Percentiles rank a stretch among this genome's conserved stretches.
These are phyloP conservation scores for Vanrija sp. DNA, from an alignment of 1,284 basidiomycete genomes.

Conservation along the genomic window DNA sequence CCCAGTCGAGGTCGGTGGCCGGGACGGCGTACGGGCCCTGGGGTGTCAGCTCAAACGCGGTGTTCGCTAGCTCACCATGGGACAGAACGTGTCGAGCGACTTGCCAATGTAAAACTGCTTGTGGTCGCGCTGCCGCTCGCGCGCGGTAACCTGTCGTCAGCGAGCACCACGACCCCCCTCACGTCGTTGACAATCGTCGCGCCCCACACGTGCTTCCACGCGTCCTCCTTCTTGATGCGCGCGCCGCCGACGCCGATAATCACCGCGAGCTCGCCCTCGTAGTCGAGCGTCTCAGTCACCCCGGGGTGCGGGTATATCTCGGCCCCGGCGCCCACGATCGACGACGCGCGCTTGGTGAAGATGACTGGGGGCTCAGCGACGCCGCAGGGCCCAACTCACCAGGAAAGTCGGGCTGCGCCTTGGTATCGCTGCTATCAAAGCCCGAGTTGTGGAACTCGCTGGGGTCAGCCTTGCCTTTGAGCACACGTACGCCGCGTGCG, in stretches of 20 bases:
- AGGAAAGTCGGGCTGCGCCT: slow-evolving; percentile 31
- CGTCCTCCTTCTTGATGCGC: slow-evolving; percentile 37
- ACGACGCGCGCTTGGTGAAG: slow-evolving; percentile 44
- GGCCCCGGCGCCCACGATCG: slow-evolving; percentile 30
- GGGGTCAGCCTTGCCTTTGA: too few relatives aligned
- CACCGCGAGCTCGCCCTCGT: slow-evolving; percentile 45
- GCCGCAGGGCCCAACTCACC: slow-evolving; percentile 10
- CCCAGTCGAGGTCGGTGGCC: background rate
- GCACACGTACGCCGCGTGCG: slow-evolving; percentile 26
- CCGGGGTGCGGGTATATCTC: slow-evolving; percentile 38
- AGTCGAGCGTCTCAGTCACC: slow-evolving; percentile 38
- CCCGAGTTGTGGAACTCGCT: slow-evolving; percentile 34
- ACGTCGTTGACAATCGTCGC: slow-evolving; percentile 38
- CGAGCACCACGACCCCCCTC: slow-evolving; percentile 1
- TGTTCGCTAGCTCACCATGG: too few relatives aligned
- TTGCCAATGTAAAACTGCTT: slow-evolving; percentile 47
- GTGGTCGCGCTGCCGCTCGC: slow-evolving; percentile 41
- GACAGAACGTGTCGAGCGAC: slow-evolving; percentile 46
- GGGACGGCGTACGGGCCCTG: slow-evolving; percentile 29
- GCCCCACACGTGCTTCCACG: slow-evolving; percentile 45
- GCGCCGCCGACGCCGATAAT: slow-evolving; percentile 42
- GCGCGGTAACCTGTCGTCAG: slow-evolving; percentile 22
- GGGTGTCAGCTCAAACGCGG: background rate
- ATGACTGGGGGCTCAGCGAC: slow-evolving; percentile 22
- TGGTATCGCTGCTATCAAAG: slow-evolving; percentile 33